Conservation (phyloP, 2,329 filamentous ascomycete genomes). For the Fusarium cicatricum region DNA sequence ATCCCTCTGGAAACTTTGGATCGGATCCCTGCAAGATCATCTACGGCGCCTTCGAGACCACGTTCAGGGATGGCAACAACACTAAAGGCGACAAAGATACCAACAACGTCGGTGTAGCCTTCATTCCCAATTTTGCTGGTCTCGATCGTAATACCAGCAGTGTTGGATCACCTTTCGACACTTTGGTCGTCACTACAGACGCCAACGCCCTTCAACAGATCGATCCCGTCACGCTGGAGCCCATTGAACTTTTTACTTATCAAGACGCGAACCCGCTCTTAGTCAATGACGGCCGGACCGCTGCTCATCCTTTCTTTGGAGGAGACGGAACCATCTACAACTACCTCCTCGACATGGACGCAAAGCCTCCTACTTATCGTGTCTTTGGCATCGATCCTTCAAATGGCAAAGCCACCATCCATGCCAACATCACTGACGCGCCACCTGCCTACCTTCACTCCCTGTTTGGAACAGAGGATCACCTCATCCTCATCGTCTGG, state of each 20-base stretch:
- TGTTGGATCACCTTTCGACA: not conserved
- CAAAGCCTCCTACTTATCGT: constrained; percentile 5
- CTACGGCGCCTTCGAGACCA: constrained; percentile 16
- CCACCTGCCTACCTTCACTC: constrained; percentile 14
- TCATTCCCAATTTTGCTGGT: constrained; percentile 10
- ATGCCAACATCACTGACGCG: constrained; percentile 19
- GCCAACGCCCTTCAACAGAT: constrained; percentile 10
- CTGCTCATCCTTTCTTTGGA: constrained; percentile 9
- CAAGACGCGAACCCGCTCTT: constrained; percentile 8
- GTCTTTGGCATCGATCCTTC: constrained; percentile 10
- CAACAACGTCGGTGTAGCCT: constrained; percentile 3
- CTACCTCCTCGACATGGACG: constrained; percentile 11
- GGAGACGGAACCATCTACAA: constrained; percentile 10
- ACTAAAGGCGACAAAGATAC: not conserved
- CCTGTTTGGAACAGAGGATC: constrained; percentile 8
- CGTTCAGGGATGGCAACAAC: constrained; percentile 14
- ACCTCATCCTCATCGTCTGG: constrained; percentile 17
- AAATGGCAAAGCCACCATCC: constrained; percentile 4
- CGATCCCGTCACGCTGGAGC: constrained; percentile 8
- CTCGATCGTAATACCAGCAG: not conserved
- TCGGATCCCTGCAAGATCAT: constrained; percentile 21
- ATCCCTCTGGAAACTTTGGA: constrained; percentile 2
- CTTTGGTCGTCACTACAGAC: constrained; percentile 13
- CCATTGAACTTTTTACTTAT: constrained; percentile 20
- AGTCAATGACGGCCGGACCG: constrained; percentile 1